phyloP scores from a whole-genome alignment of 805 yeast species.

The Starmera amethionina region DNA sequence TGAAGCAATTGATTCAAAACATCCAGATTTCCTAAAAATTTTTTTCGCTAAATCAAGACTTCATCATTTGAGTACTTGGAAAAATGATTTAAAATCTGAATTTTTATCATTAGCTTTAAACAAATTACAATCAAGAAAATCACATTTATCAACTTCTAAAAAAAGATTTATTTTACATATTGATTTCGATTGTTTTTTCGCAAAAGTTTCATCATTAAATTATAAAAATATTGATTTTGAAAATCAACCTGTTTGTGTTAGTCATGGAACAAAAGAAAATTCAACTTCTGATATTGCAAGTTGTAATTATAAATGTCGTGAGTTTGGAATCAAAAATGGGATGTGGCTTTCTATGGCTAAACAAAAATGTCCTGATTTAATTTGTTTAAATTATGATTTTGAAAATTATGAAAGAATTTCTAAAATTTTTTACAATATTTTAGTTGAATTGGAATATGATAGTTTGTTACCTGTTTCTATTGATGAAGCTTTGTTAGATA shows the following conservation, averaged over 20 bases:
- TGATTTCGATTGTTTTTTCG: slow-evolving; percentile 93
- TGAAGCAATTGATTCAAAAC: slow-evolving; percentile 45
- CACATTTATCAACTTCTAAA: slow-evolving; percentile 1
- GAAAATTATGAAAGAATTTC: slow-evolving; percentile 61
- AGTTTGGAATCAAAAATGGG: slow-evolving; percentile 74
- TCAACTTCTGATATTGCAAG: slow-evolving; percentile 76
- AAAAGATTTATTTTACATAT: slow-evolving; percentile 51
- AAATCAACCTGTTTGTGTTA: slow-evolving; percentile 50
- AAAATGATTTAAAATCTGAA: slow-evolving; percentile 55
- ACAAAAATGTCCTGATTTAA: slow-evolving; percentile 53
- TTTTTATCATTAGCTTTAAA: slow-evolving; percentile 42
- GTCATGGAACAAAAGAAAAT: slow-evolving; percentile 31
- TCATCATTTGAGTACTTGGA: slow-evolving; percentile 87
- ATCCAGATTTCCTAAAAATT: slow-evolving; percentile 62
- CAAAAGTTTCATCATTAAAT: slow-evolving; percentile 63
- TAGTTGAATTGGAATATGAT: slow-evolving; percentile 33
- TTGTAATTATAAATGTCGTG: slow-evolving; percentile 82
- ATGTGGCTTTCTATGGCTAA: slow-evolving; percentile 78
- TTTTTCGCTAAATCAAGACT: slow-evolving; percentile 77
- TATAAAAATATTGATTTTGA: slow-evolving; percentile 40
- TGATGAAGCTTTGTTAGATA: slow-evolving; percentile 83
- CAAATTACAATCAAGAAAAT: slow-evolving; percentile 6
- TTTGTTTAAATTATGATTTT: slow-evolving; percentile 64
- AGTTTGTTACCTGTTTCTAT: slow-evolving; percentile 66
- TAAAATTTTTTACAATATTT: slow-evolving; percentile 47